A percentile compares a stretch with the other conserved stretches of the same genome.
These are phyloP conservation scores for Zoysia japonica DNA, from an alignment of 176 grass and related monocot species.

Conservation along the genomic window DNA sequence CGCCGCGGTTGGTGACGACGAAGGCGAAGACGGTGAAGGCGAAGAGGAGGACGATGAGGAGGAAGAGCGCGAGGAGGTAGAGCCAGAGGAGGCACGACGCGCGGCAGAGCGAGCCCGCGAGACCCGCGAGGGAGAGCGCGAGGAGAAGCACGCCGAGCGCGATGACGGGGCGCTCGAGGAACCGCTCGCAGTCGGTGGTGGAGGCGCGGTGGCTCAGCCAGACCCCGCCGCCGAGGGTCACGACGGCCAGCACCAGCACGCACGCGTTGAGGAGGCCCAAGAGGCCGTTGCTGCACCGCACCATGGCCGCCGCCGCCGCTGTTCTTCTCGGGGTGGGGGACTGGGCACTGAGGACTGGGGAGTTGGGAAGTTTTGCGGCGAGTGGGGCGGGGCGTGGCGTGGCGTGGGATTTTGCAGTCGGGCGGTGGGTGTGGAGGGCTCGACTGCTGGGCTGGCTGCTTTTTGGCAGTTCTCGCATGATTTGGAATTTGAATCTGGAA, in stretches of 20 bases:
- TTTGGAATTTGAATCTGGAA: conserved; percentile 47
- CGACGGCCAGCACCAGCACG: conserved; percentile 56
- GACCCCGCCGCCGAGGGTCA: conserved; percentile 59
- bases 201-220: conserved; percentile 77
- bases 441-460: background rate
- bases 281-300: conserved; percentile 69
- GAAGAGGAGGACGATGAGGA: conserved; percentile 75
- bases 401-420: conserved; percentile 1
- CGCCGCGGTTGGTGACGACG: conserved; percentile 79
- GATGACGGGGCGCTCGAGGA: conserved; percentile 67
- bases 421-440: too few species aligned
- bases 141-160: conserved; percentile 68
- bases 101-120: conserved; percentile 67
- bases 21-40: conserved; percentile 83
- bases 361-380: background rate
- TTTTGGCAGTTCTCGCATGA: background rate
- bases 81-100: conserved; percentile 82
- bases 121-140: conserved; percentile 59
- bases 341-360: background rate
- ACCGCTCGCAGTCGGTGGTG: conserved; percentile 80
- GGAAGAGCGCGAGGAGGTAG: conserved; percentile 86
- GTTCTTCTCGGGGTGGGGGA: background rate
- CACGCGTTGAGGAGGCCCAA: conserved; percentile 69
- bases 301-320: conserved; percentile 39
- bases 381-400: background rate